phyloP scores from a whole-genome alignment of 257 asterid species.

The Nicotiana sylvestris region DNA sequence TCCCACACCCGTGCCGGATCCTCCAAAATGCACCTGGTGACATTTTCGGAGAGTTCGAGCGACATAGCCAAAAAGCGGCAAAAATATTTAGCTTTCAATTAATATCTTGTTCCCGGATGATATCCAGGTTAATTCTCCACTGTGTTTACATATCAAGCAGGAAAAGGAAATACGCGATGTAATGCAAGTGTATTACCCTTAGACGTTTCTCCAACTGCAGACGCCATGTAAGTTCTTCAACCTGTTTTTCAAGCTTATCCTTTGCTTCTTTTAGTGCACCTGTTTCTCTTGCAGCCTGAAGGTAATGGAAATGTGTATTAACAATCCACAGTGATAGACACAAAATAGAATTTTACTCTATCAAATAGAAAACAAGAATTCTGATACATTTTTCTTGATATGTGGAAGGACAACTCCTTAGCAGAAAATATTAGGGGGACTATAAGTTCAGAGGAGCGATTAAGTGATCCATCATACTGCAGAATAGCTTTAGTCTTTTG shows the following conservation, averaged over 20 bases:
- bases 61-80: neutral
- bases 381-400: neutral
- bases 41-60: too few relatives aligned
- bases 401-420: too few relatives aligned
- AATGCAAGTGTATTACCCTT: conserved; percentile 57
- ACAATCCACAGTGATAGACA: neutral
- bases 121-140: neutral
- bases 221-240: conserved; percentile 94
- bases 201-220: conserved; percentile 94
- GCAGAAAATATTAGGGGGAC: too few relatives aligned
- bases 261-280: conserved; percentile 99
- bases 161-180: neutral
- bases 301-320: conserved; percentile 16
- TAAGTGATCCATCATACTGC: conserved; percentile 4
- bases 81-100: neutral
- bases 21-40: too few relatives aligned
- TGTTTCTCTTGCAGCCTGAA: conserved; percentile 91
- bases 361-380: neutral
- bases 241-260: conserved; percentile 96
- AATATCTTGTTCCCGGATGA: neutral
- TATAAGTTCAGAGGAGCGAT: neutral
- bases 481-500: neutral
- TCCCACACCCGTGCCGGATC: too few relatives aligned
- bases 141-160: neutral
- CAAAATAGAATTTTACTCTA: neutral